A percentile compares a stretch with the other conserved stretches of the same genome.
These are phyloP conservation scores for Diaporthe helianthi DNA, from an alignment of 2,329 filamentous ascomycete genomes.

Conservation along the genomic window DNA sequence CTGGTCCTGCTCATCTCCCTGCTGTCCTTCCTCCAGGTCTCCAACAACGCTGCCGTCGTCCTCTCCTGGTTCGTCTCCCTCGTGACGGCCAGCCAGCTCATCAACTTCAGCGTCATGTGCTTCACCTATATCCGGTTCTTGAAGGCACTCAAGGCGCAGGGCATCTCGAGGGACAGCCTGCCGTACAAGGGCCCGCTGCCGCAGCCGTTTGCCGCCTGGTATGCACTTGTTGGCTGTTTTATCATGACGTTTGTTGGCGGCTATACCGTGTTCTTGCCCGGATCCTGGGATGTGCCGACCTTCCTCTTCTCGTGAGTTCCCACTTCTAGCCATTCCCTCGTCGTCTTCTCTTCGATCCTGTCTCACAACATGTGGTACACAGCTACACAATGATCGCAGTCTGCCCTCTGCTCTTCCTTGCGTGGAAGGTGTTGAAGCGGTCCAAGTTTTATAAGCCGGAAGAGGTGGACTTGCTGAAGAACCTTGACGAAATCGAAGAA, in stretches of 20 bases:
- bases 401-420: constrained; percentile 59
- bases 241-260: constrained; percentile 65
- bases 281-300: constrained; percentile 41
- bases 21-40: constrained; percentile 49
- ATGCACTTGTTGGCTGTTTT: constrained; percentile 53
- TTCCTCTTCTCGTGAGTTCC: constrained; percentile 44
- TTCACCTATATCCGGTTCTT: constrained; percentile 54
- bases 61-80: constrained; percentile 49
- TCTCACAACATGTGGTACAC: background rate
- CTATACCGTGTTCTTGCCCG: constrained; percentile 53
- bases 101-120: constrained; percentile 55
- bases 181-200: constrained; percentile 31
- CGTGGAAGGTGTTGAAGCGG: constrained; percentile 71
- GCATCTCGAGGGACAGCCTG: constrained; percentile 24
- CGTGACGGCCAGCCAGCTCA: constrained; percentile 47
- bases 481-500: constrained; percentile 65
- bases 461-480: constrained; percentile 67
- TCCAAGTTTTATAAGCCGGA: constrained; percentile 62
- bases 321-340: background rate
- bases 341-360: background rate
- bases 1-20: constrained; percentile 44
- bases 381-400: constrained; percentile 44
- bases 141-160: constrained; percentile 26
- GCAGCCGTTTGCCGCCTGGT: constrained; percentile 57
- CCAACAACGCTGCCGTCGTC: constrained; percentile 46